Conservation (phyloP, 345 rosid species). For the Salix arbutifolia region DNA sequence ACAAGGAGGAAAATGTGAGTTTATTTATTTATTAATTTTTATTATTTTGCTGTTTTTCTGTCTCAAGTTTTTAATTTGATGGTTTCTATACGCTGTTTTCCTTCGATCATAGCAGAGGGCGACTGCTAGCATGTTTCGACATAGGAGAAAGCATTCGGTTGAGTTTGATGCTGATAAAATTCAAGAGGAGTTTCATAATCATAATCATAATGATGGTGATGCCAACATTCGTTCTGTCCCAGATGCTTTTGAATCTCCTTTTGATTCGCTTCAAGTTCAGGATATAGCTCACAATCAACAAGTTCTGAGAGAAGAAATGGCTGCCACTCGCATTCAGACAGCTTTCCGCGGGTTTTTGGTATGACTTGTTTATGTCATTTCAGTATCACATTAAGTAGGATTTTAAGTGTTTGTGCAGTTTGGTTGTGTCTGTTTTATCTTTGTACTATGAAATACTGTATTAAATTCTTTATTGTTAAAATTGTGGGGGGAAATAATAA, state of each 20-base stretch:
- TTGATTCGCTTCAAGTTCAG: slow-evolving; percentile 48
- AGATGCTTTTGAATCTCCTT: slow-evolving; percentile 47
- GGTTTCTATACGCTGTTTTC: background rate
- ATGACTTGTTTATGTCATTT: slow-evolving; percentile 8
- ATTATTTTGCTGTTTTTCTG: background rate
- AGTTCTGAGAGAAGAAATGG: slow-evolving; percentile 49
- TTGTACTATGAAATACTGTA: background rate
- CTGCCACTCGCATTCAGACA: slow-evolving; percentile 85
- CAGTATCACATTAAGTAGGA: background rate
- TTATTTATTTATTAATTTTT: background rate
- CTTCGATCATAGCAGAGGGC: slow-evolving; percentile 38
- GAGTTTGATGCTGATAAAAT: slow-evolving; percentile 52
- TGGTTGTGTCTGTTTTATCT: background rate
- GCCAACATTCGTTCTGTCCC: slow-evolving; percentile 30
- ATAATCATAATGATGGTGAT: slow-evolving; percentile 30
- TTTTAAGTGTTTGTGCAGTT: background rate
- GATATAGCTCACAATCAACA: slow-evolving; percentile 41
- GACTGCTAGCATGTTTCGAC: slow-evolving; percentile 47
- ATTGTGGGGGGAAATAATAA: background rate
- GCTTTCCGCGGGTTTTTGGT: slow-evolving; percentile 97
- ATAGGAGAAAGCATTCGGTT: slow-evolving; percentile 57
- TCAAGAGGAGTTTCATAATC: slow-evolving; percentile 49
- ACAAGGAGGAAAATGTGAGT: slow-evolving; percentile 62
- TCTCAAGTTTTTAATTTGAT: background rate
- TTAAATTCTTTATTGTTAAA: background rate